Conservation (phyloP, 73 alveolate species). For the Tetrahymena thermophila region DNA sequence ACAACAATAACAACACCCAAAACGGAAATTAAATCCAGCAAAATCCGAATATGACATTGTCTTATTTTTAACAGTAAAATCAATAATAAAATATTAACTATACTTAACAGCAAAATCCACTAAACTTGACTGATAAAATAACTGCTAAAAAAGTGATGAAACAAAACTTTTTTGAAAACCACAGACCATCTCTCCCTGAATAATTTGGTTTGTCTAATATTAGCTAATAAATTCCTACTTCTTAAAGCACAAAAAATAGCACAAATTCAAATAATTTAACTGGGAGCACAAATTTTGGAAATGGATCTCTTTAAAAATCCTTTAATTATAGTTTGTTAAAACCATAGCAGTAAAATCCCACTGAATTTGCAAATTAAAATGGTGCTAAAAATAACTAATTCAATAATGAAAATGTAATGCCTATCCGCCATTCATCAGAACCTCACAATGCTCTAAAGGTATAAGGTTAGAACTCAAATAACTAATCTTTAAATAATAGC, state of each 20-base stretch:
- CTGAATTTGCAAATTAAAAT: not conserved
- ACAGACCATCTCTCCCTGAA: not conserved
- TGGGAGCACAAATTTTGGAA: not conserved
- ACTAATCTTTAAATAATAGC: not conserved
- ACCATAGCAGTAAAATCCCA: not conserved
- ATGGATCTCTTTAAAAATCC: not conserved
- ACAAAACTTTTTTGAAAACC: not conserved
- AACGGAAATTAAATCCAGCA: not conserved
- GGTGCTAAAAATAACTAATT: not conserved
- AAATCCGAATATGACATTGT: not conserved
- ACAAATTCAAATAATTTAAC: not conserved
- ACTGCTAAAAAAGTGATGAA: not conserved
- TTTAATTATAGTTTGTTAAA: not conserved
- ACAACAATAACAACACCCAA: not conserved
- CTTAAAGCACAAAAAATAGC: not conserved
- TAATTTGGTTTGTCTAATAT: not conserved
- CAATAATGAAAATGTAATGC: not conserved
- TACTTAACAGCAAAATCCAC: not conserved
- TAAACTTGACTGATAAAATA: not conserved
- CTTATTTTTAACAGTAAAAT: not conserved
- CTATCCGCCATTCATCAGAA: not conserved
- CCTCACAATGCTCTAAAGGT: not conserved
- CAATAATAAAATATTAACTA: not conserved
- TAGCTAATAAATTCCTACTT: not conserved
- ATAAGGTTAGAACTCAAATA: not conserved